phyloP scores from a whole-genome alignment of 192 early-diverging fungal species.

The Backusella sp. region DNA sequence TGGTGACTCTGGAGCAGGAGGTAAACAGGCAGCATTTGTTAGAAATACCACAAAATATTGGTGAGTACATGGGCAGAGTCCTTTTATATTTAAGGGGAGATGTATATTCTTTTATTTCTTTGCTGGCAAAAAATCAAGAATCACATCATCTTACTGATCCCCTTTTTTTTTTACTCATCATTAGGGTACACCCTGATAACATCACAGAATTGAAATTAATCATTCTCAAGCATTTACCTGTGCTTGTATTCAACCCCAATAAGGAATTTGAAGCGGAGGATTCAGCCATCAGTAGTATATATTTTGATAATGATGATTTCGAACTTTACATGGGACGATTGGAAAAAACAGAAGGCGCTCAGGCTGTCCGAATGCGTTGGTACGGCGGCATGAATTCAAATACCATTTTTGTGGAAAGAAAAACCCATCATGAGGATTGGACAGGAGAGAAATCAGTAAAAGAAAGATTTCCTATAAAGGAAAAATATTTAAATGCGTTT shows the following conservation, averaged over 20 bases:
- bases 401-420: slow-evolving; percentile 96
- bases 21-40: slow-evolving; percentile 72
- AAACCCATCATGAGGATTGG: slow-evolving; percentile 96
- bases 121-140: no score
- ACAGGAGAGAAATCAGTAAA: slow-evolving; percentile 93
- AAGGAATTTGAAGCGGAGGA: slow-evolving; percentile 66
- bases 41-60: slow-evolving; percentile 97
- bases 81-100: no score
- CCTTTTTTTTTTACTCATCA: not conserved
- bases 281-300: slow-evolving; percentile 93
- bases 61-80: no score
- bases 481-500: slow-evolving; percentile 92
- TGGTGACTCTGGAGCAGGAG: slow-evolving; percentile 54
- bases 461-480: slow-evolving; percentile 93
- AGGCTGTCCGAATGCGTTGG: slow-evolving; percentile 94
- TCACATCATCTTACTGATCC: no score
- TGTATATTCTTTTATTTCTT: no score
- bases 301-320: slow-evolving; percentile 95
- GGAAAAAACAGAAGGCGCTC: slow-evolving; percentile 90
- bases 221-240: slow-evolving; percentile 91
- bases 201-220: slow-evolving; percentile 92
- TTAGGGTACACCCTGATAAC: slow-evolving; percentile 88
- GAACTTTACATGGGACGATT: slow-evolving; percentile 90
- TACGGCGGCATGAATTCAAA: slow-evolving; percentile 86
- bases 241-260: slow-evolving; percentile 87